Percentiles rank a stretch among this genome's conserved stretches.
phyloP scores from a whole-genome alignment of 2,329 filamentous ascomycete genomes.

The Macrophomina tecta region DNA sequence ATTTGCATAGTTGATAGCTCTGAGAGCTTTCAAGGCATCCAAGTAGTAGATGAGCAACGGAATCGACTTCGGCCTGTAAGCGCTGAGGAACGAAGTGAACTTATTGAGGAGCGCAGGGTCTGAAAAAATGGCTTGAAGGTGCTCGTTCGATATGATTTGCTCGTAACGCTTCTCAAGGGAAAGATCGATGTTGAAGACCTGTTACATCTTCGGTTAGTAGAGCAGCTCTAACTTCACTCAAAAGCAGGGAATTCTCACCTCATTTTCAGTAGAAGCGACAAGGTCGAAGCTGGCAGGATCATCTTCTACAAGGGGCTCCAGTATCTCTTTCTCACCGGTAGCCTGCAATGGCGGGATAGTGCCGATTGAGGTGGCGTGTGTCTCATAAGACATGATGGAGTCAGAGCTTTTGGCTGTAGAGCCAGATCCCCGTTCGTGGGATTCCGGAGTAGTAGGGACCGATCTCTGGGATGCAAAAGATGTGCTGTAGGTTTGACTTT shows the following conservation, averaged over 20 bases:
- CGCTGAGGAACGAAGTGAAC: slow-evolving; percentile 71
- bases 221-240: too few species aligned
- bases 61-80: slow-evolving; percentile 65
- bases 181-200: slow-evolving; percentile 42
- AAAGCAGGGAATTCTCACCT: background rate
- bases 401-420: slow-evolving; percentile 39
- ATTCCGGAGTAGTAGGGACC: slow-evolving; percentile 35
- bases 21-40: slow-evolving; percentile 72
- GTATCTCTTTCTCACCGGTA: slow-evolving; percentile 49
- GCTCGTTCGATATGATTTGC: slow-evolving; percentile 68
- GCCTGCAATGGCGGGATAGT: slow-evolving; percentile 50
- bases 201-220: too few species aligned
- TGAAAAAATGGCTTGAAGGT: slow-evolving; percentile 69
- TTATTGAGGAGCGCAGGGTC: slow-evolving; percentile 67
- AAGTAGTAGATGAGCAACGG: slow-evolving; percentile 74
- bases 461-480: slow-evolving; percentile 20
- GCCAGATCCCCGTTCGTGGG: slow-evolving; percentile 2
- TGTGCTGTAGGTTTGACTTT: slow-evolving; percentile 27
- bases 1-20: slow-evolving; percentile 74
- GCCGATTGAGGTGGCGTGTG: slow-evolving; percentile 40
- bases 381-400: slow-evolving; percentile 45
- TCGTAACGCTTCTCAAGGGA: slow-evolving; percentile 70
- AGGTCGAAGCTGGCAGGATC: slow-evolving; percentile 62
- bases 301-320: slow-evolving; percentile 58
- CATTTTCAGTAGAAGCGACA: slow-evolving; percentile 49